These are phyloP conservation scores for Aspergillus luchuensis DNA, from an alignment of 2,329 filamentous ascomycete species.

Conservation along the genomic window DNA sequence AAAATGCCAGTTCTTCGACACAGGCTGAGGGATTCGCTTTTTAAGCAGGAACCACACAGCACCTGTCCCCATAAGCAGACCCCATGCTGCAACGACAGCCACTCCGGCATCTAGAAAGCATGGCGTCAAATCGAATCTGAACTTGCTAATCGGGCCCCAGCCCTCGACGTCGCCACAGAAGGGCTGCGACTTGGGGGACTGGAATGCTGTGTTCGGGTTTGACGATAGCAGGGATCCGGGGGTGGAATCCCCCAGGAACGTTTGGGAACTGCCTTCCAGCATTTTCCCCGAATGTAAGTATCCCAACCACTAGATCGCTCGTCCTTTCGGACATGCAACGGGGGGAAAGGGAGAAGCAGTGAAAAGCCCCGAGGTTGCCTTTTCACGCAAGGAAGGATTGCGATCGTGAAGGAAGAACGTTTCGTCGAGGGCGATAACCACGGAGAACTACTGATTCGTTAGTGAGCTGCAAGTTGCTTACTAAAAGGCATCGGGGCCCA, in stretches of 20 bases:
- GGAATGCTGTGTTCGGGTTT: conserved; percentile 28
- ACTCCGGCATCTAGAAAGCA: conserved; percentile 96
- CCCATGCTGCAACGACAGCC: conserved; percentile 73
- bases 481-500: conserved; percentile 2
- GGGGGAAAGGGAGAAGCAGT: conserved; percentile 16
- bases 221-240: conserved; percentile 32
- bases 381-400: not conserved
- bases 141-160: conserved; percentile 88
- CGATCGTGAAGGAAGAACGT: conserved; percentile 5
- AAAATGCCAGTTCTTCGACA: conserved; percentile 87
- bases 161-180: conserved; percentile 88
- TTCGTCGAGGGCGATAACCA: conserved; percentile 5
- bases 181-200: conserved; percentile 56
- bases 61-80: conserved; percentile 72
- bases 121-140: conserved; percentile 91
- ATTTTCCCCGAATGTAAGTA: conserved; percentile 29
- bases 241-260: conserved; percentile 34
- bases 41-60: conserved; percentile 79
- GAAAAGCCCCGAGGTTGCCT: conserved; percentile 11
- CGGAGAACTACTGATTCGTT: conserved; percentile 7
- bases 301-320: conserved; percentile 26
- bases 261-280: conserved; percentile 39
- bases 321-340: conserved; percentile 21
- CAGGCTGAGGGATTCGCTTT: conserved; percentile 66
- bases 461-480: conserved; percentile 8